Evolutionary conservation across 2,329 filamentous ascomycete genomes (phyloP).

Genomic region (Talaromyces verruculosus): DNA sequence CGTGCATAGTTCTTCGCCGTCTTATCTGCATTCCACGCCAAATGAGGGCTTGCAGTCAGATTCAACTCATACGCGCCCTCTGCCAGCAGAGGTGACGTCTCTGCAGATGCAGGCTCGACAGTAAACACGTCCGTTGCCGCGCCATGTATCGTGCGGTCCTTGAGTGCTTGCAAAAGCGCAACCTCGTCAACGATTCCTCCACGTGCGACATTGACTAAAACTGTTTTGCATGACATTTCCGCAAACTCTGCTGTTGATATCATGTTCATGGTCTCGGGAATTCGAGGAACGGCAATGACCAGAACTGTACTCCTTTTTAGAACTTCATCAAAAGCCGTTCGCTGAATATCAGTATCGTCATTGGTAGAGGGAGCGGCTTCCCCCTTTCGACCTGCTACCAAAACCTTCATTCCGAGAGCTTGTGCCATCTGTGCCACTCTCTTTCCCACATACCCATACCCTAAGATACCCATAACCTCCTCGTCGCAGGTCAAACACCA

Average conservation of each 20-base stretch:
- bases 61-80: constrained; percentile 50
- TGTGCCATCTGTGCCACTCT: constrained; percentile 47
- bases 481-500: constrained; percentile 50
- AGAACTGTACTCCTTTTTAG: constrained; percentile 34
- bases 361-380: constrained; percentile 20
- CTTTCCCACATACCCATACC: constrained; percentile 53
- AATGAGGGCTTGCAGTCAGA: constrained; percentile 53
- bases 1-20: constrained; percentile 44
- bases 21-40: constrained; percentile 54
- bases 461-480: constrained; percentile 52
- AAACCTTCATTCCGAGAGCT: constrained; percentile 51
- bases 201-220: constrained; percentile 53
- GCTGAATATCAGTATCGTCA: constrained; percentile 18
- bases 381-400: constrained; percentile 51
- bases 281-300: constrained; percentile 34
- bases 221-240: constrained; percentile 46
- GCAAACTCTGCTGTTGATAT: constrained; percentile 43
- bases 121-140: constrained; percentile 54
- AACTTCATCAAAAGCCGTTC: constrained; percentile 32
- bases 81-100: constrained; percentile 46
- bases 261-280: constrained; percentile 35
- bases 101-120: constrained; percentile 48
- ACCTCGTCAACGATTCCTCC: constrained; percentile 54
- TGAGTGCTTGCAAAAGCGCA: constrained; percentile 49
- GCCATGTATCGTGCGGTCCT: constrained; percentile 48